Evolutionary conservation across 495 filamentous ascomycete species (phyloP).

Genomic region (Penicillium desertorum): DNA sequence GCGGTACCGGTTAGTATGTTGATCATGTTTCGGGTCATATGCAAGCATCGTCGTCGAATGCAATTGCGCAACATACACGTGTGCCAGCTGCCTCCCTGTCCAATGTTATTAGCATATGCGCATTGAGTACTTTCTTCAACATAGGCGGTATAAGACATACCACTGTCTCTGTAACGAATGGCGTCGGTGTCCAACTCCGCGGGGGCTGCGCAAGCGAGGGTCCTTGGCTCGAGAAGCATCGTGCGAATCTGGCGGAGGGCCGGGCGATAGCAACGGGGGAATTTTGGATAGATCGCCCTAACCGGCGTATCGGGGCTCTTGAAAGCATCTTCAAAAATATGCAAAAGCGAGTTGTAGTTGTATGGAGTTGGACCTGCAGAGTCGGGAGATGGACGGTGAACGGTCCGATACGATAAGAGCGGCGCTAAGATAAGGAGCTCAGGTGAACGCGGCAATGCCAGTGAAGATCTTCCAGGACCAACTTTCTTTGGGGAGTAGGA

Average conservation of each 20-base stretch:
- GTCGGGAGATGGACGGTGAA: constrained; percentile 14
- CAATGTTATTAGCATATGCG: constrained; percentile 35
- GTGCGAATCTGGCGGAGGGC: constrained; percentile 13
- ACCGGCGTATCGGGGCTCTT: constrained; percentile 27
- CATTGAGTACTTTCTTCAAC: background rate
- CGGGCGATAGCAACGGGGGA: constrained; percentile 9
- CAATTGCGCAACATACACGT: constrained; percentile 61
- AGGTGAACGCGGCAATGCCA: background rate
- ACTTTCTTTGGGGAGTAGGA: background rate
- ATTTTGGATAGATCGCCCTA: constrained; percentile 26
- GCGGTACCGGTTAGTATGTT: constrained; percentile 20
- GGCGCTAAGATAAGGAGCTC: constrained; percentile 25
- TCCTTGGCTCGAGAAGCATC: constrained; percentile 37
- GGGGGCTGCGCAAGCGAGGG: constrained; percentile 45
- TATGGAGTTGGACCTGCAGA: constrained; percentile 4
- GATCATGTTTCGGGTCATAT: constrained; percentile 12
- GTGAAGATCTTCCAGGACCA: background rate
- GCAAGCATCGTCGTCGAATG: background rate
- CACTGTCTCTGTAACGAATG: constrained; percentile 76
- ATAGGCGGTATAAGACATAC: constrained; percentile 51
- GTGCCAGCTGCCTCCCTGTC: constrained; percentile 83
- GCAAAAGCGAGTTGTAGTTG: background rate
- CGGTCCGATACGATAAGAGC: constrained; percentile 14
- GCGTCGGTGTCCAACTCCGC: constrained; percentile 62
- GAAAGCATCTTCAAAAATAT: constrained; percentile 20